Evolutionary conservation across 2,329 filamentous ascomycete species (phyloP).

Genomic region (Talaromyces sp.): DNA sequence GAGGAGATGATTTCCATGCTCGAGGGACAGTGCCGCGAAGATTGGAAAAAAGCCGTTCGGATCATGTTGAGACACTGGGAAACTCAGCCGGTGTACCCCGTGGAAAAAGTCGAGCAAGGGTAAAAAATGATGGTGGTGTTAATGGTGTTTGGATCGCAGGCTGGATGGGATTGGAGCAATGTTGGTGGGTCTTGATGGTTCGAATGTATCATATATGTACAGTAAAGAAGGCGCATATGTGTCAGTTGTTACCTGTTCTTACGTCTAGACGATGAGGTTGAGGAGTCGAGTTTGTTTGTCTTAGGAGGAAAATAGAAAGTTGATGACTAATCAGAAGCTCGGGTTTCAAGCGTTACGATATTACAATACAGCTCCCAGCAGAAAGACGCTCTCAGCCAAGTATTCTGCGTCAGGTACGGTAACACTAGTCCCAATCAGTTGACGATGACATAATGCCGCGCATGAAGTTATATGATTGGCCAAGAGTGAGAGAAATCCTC

Average conservation of each 20-base stretch:
- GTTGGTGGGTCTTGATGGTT: neutral
- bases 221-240: neutral
- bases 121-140: neutral
- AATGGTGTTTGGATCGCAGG: neutral
- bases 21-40: conserved; percentile 61
- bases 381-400: neutral
- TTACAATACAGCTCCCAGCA: neutral
- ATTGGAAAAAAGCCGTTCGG: conserved; percentile 65
- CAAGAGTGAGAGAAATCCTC: neutral
- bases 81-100: conserved; percentile 50
- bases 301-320: neutral
- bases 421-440: neutral
- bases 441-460: neutral
- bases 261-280: neutral
- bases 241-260: neutral
- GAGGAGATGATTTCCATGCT: conserved; percentile 59
- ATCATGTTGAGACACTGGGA: conserved; percentile 70
- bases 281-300: neutral
- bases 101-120: neutral
- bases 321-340: neutral
- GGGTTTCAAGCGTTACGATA: neutral
- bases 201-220: conserved; percentile 1
- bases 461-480: neutral
- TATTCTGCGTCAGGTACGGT: neutral
- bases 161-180: neutral